Evolutionary conservation across 208 protist species (phyloP), one percentile per base, ranked within the genome.

Genomic region (Wallacemonas sp.): DNA sequence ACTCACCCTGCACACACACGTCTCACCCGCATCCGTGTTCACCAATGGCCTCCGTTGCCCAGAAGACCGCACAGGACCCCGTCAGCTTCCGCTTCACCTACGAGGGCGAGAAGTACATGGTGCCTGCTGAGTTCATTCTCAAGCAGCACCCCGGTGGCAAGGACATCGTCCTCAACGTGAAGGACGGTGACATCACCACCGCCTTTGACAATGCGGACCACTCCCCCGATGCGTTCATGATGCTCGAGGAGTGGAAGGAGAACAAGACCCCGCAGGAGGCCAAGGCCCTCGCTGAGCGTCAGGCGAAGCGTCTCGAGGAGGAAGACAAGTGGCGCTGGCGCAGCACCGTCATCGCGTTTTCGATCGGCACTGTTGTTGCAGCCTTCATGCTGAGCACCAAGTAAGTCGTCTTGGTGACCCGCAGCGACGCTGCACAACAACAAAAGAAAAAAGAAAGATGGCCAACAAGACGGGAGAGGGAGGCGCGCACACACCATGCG

Each of bases 171-270:
- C 33, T 75, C 19, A 66, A 44, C 15, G 64, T 71, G 44, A 45
- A 70, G 21, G 66, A 74, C 24, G 57, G 66, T 34, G 73, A 79
- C 38, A 79, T 79, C 36, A 79, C 73, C 10, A 55, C 32, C 0
- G 73, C 73, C 33, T 79, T 79, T 30, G 26, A 62, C 12, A 63
- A 69, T 21, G 73, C 68, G 2, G 60, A 53, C 9, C 73, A 79
- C 73, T 74, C 73, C 19, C 39, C 61, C 12, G 44, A 36, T 4
- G 72, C 72, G 10, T 44, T 68, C 34, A 19, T 60, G 66, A 48
- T 71, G 45, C 44, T 78, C 12, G 72, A 73, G 66, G 52, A 65
- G 66, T 78, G 72, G 72, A 65, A 64, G 61, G 72, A 78, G 34
- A 63, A 68, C 33, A 46, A 38, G 8, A 34, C 58, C 17, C 53